Conservation (phyloP, 495 filamentous ascomycete species). For the Podospora pseudocomata region DNA sequence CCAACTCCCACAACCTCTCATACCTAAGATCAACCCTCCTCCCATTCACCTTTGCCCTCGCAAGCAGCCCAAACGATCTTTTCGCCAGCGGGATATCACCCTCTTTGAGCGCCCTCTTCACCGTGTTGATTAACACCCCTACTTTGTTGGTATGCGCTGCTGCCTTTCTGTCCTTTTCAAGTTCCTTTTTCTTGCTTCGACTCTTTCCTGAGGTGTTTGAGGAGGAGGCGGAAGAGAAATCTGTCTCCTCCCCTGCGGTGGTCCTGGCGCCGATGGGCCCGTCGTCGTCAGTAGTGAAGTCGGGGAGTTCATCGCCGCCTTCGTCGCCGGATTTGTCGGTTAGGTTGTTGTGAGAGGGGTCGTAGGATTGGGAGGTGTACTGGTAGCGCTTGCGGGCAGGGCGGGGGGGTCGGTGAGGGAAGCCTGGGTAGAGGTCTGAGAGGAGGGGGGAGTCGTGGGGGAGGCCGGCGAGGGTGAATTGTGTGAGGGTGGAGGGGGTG, state of each 20-base stretch:
- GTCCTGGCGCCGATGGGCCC: background rate
- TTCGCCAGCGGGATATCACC: conserved; percentile 38
- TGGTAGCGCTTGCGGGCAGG: background rate
- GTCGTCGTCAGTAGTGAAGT: background rate
- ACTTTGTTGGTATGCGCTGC: conserved; percentile 26
- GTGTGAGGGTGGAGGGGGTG: conserved; percentile 37
- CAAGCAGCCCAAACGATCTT: conserved; percentile 39
- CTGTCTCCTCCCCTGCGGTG: conserved; percentile 1
- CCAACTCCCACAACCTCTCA: conserved; percentile 40
- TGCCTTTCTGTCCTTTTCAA: conserved; percentile 7
- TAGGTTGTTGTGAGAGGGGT: background rate
- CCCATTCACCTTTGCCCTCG: conserved; percentile 28
- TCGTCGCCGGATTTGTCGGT: conserved; percentile 8
- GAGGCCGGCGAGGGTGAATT: conserved; percentile 41
- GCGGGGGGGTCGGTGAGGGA: conserved; percentile 39
- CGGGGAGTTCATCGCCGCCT: conserved; percentile 9
- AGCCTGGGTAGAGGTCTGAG: conserved; percentile 34
- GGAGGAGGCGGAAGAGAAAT: background rate
- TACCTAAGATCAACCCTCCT: conserved; percentile 36
- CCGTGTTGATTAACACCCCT: conserved; percentile 30
- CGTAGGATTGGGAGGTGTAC: background rate
- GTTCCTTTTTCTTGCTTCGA: background rate
- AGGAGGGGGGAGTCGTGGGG: conserved; percentile 34
- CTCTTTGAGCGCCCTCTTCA: conserved; percentile 38
- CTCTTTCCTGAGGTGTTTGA: background rate